Base-by-base conservation (phyloP, 257 asterid species). In the Phtheirospermum japonicum region DNA sequence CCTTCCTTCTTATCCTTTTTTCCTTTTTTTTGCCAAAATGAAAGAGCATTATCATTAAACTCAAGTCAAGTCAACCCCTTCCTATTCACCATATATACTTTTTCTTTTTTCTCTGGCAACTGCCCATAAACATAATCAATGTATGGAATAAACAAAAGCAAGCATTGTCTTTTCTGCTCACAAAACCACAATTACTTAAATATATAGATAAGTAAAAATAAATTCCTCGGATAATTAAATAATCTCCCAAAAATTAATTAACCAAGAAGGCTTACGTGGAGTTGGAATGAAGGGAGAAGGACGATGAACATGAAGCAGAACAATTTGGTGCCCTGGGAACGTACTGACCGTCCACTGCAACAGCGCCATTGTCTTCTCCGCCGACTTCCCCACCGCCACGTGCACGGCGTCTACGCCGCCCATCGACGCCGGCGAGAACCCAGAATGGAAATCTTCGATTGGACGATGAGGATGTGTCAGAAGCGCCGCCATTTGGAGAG, bases 261-360 rank as follows among this genome's bases (percentile, higher is more conserved):
- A 7, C 9, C 16, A 0, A 54, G 42, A 66, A 36, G 61, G 65
- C 94, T 77, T 68, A 90, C 97, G 71, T 12, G 84, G 80, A 70
- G 96, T 90, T 7, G 96, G 93, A 67, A 90, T 83, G 57, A 77
- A 73, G 4, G 79, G 81, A 63, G 95, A 83, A 71, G 93, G 97
- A 16, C 83, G 80, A 70, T 87, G 95, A 64, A 87, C 93, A 72
- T 87, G 90, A 77, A 87, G 77, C 84, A 90, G 62, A 17, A 88
- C 82, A 66, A 87, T 59, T 63, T 83, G 87, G 5, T 68, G 51
- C 7, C 82, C 77, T 28, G 73, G 79, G 37, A 82, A 90, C 40
- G 53, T 71, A 52, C 70, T 65, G 34, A 81, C 70, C 63, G 78
- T 70, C 97, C 97, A 90, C 40, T 64, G 72, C 70, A 90, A 80